Evolutionary conservation across 2,329 filamentous ascomycete genomes (phyloP).

Genomic region (Epichloe sibirici): DNA sequence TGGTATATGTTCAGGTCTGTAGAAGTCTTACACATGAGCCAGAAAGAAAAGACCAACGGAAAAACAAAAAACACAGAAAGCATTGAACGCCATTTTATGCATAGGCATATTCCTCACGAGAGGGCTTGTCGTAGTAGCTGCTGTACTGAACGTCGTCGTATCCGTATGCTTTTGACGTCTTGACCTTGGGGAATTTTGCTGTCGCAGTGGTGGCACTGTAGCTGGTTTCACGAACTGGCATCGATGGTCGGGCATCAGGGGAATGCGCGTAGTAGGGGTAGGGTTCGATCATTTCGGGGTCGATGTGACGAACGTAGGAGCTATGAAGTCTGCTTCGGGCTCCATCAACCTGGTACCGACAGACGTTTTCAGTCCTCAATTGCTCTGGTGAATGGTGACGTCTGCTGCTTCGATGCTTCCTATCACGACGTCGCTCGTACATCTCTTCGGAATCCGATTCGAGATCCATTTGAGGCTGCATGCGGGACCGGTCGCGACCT

Average conservation of each 20-base stretch:
- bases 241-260: constrained; percentile 17
- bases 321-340: constrained; percentile 16
- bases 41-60: not conserved
- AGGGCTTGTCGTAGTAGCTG: constrained; percentile 15
- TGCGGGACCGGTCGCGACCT: constrained; percentile 25
- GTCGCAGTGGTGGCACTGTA: constrained; percentile 16
- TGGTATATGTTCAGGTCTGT: not conserved
- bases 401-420: constrained; percentile 24
- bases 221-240: constrained; percentile 18
- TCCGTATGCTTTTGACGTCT: constrained; percentile 20
- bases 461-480: constrained; percentile 23
- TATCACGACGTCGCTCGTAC: constrained; percentile 18
- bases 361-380: constrained; percentile 12
- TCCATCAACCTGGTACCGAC: constrained; percentile 19
- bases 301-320: constrained; percentile 17
- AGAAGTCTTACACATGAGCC: not conserved
- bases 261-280: constrained; percentile 15
- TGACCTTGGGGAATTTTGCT: constrained; percentile 20
- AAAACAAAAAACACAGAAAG: not conserved
- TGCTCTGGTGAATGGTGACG: constrained; percentile 23
- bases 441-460: constrained; percentile 24
- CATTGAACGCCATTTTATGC: constrained; percentile 10
- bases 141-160: constrained; percentile 22
- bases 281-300: constrained; percentile 11
- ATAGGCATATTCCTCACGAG: constrained; percentile 15